These are phyloP conservation scores for Turritis glabra DNA, from an alignment of 345 rosid species.

Conservation along the genomic window DNA sequence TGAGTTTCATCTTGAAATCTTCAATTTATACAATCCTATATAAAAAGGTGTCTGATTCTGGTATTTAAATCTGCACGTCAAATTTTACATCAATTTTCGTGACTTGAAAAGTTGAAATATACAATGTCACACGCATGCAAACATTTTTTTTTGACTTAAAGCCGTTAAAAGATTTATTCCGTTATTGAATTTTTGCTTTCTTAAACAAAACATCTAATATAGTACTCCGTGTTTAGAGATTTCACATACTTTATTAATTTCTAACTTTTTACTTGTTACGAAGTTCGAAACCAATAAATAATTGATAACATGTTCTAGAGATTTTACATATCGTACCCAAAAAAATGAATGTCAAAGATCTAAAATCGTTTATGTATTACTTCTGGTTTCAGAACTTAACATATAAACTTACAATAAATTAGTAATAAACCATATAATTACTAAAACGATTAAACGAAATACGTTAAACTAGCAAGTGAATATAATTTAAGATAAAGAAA, in stretches of 20 bases:
- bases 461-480: neutral
- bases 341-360: neutral
- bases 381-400: neutral
- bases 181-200: neutral
- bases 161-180: neutral
- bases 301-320: no score
- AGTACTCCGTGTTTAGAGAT: no score
- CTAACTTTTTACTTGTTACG: no score
- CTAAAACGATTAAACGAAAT: neutral
- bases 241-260: no score
- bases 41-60: neutral
- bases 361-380: neutral
- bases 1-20: neutral
- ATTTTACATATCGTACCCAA: no score
- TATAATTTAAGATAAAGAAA: neutral
- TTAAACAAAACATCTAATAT: no score
- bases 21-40: neutral
- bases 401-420: neutral
- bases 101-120: neutral
- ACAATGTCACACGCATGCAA: constrained; percentile 5
- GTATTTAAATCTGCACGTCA: neutral
- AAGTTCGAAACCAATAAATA: no score
- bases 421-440: no score
- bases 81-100: neutral
- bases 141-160: neutral